These are phyloP conservation scores for Extremus antarcticus DNA, from an alignment of 495 filamentous ascomycete species.

Conservation along the genomic window DNA sequence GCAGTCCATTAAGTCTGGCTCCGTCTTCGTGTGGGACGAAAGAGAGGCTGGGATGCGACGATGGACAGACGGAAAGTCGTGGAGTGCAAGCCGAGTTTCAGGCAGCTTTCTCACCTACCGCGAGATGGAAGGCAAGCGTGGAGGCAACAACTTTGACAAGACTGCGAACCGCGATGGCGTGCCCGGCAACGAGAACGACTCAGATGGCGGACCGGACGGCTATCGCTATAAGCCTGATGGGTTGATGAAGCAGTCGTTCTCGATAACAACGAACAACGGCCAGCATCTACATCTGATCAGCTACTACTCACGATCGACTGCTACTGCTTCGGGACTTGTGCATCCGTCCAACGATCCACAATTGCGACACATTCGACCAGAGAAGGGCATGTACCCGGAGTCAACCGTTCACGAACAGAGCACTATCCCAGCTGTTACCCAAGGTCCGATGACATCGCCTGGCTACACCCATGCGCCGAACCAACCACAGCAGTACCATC, in stretches of 20 bases:
- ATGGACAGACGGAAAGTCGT: conserved; percentile 98
- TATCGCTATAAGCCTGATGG: conserved; percentile 97
- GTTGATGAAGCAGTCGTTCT: conserved; percentile 98
- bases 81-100: conserved; percentile 95
- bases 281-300: conserved; percentile 95
- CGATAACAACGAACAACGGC: conserved; percentile 81
- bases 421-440: conserved; percentile 53
- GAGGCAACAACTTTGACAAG: conserved; percentile 46
- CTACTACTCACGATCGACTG: conserved; percentile 75
- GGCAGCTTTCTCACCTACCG: conserved; percentile 96
- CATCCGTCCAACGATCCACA: conserved; percentile 70
- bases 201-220: conserved; percentile 80
- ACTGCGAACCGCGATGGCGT: conserved; percentile 51
- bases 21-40: conserved; percentile 98
- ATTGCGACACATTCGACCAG: conserved; percentile 73
- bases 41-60: conserved; percentile 94
- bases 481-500: conserved; percentile 31
- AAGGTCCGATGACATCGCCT: conserved; percentile 49
- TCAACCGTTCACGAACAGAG: conserved; percentile 83
- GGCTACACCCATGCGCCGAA: conserved; percentile 43
- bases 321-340: conserved; percentile 53
- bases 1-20: conserved; percentile 85
- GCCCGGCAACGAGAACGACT: conserved; percentile 64
- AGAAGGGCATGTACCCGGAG: conserved; percentile 92
- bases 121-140: conserved; percentile 97